These are phyloP conservation scores for Didymosphaeria variabile DNA, from an alignment of 2,329 filamentous ascomycete genomes.

Conservation along the genomic window DNA sequence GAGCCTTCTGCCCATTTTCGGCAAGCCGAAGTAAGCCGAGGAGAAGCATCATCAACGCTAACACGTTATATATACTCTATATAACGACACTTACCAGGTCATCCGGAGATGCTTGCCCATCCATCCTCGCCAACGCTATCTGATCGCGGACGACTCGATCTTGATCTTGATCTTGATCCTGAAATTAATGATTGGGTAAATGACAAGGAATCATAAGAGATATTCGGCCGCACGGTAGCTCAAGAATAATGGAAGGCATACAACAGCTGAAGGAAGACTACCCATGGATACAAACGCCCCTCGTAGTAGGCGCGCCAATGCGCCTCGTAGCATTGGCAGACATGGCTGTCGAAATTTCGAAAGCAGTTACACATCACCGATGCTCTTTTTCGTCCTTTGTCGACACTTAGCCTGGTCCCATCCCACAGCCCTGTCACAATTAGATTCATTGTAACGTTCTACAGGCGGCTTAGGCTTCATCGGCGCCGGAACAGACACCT, in stretches of 20 bases:
- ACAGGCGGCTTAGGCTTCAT: conserved; percentile 59
- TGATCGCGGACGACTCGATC: too few species aligned
- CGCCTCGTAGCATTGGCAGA: conserved; percentile 65
- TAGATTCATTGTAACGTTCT: neutral
- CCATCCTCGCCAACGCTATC: neutral
- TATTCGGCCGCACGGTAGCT: neutral
- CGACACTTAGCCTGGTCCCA: neutral
- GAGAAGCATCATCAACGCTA: neutral
- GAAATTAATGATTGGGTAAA: neutral
- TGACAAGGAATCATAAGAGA: neutral
- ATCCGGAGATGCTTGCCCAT: neutral
- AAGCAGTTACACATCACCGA: conserved; percentile 52
- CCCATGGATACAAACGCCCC: conserved; percentile 66
- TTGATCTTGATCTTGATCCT: too few species aligned
- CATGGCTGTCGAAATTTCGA: conserved; percentile 68
- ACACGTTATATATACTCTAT: too few species aligned
- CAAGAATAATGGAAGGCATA: conserved; percentile 19
- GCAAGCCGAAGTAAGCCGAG: neutral
- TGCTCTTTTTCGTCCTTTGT: neutral
- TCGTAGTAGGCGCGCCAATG: conserved; percentile 75
- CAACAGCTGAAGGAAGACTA: conserved; percentile 53
- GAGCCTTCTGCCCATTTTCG: neutral
- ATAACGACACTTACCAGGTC: neutral
- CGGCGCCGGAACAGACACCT: conserved; percentile 54
- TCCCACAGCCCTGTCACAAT: neutral